phyloP scores from a whole-genome alignment of 331 rosid species.

The Prunus yedoensis region DNA sequence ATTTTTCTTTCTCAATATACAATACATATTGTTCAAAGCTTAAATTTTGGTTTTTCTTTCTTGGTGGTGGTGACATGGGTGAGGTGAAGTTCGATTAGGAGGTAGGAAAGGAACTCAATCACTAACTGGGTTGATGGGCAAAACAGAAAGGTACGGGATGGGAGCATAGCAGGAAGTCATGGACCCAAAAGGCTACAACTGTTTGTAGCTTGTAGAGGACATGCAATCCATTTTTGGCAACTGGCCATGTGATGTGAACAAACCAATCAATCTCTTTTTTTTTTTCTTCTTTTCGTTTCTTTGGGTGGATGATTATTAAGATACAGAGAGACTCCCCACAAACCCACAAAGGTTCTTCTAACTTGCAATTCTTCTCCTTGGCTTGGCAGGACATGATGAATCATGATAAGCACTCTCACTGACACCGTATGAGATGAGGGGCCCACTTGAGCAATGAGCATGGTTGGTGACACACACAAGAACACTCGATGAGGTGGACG shows the following conservation, averaged over 20 bases:
- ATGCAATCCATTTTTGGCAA: slow-evolving; percentile 7
- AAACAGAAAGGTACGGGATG: neutral
- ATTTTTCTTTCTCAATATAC: no score
- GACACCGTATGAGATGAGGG: neutral
- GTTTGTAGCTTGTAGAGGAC: neutral
- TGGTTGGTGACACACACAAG: neutral
- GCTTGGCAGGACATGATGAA: neutral
- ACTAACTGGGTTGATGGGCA: neutral
- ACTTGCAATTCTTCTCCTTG: neutral
- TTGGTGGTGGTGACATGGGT: no score
- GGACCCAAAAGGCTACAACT: slow-evolving; percentile 9
- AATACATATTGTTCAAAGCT: no score
- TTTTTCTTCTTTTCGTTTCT: neutral
- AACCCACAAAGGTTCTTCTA: neutral
- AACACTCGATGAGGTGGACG: no score
- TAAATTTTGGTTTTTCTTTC: no score
- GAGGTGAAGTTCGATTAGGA: no score
- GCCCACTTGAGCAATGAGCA: neutral
- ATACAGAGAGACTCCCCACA: slow-evolving; percentile 10
- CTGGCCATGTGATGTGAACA: slow-evolving; percentile 13
- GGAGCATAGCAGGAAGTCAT: slow-evolving; percentile 5
- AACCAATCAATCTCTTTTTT: neutral
- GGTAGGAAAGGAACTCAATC: neutral
- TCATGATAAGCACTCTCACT: neutral
- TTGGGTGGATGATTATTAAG: neutral